Percentiles rank a stretch among this genome's conserved stretches.
Conservation (phyloP, 1,139 yeast species). For the Saccharomycopsis crataegensis region DNA sequence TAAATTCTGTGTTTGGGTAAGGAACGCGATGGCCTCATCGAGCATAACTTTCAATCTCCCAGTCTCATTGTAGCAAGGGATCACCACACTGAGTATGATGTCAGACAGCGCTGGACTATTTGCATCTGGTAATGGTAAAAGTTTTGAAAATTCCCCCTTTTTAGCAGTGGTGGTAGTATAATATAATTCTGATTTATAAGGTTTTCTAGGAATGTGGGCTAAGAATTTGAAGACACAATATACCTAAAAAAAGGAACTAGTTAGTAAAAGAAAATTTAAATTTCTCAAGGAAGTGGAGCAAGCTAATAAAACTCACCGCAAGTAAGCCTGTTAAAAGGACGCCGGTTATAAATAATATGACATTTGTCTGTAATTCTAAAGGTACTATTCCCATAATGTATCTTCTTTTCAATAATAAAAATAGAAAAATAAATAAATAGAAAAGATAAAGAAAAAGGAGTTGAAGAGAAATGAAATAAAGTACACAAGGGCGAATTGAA, state of each 20-base stretch:
- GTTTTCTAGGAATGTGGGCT: conserved; percentile 42
- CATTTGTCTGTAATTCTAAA: too few species aligned
- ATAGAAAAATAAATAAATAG: too few species aligned
- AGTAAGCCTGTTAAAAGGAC: not conserved
- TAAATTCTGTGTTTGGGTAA: conserved; percentile 33
- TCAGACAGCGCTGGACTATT: conserved; percentile 19
- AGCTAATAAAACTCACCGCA: not conserved
- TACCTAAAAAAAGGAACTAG: conserved; percentile 13
- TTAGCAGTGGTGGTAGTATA: conserved; percentile 27
- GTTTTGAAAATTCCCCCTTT: conserved; percentile 20
- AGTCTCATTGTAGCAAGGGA: conserved; percentile 90
- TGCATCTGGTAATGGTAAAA: conserved; percentile 19
- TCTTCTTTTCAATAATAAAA: too few species aligned
- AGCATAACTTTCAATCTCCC: conserved; percentile 66
- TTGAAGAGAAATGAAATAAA: too few species aligned
- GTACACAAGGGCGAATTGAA: too few species aligned
- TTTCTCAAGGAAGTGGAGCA: not conserved
- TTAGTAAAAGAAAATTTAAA: not conserved
- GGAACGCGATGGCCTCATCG: conserved; percentile 60
- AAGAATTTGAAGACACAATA: conserved; percentile 32
- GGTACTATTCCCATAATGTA: too few species aligned
- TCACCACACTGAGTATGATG: conserved; percentile 45
- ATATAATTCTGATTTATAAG: conserved; percentile 33
- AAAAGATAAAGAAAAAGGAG: too few species aligned
- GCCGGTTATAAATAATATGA: too few species aligned